phyloP scores from a whole-genome alignment of 805 yeast genomes.

The Yamadazyma scolyti region DNA sequence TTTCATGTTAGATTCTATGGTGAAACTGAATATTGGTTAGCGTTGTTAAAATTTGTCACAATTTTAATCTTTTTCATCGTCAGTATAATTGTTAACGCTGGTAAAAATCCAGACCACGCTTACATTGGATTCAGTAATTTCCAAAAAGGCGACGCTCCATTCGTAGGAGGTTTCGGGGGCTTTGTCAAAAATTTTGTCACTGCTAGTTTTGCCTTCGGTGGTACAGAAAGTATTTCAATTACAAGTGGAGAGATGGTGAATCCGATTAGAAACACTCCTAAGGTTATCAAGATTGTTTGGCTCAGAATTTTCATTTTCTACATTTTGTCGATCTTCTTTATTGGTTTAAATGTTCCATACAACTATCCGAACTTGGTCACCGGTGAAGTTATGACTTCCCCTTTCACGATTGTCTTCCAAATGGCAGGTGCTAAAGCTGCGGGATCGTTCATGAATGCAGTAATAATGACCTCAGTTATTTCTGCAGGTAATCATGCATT shows the following conservation, averaged over 20 bases:
- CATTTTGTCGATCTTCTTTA: constrained; percentile 35
- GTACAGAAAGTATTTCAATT: constrained; percentile 38
- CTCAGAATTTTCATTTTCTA: constrained; percentile 32
- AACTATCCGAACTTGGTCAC: constrained; percentile 30
- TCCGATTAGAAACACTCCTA: constrained; percentile 28
- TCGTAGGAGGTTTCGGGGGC: constrained; percentile 50
- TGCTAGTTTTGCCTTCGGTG: constrained; percentile 52
- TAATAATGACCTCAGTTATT: constrained; percentile 51
- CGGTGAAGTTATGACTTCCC: constrained; percentile 29
- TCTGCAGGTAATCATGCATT: constrained; percentile 55
- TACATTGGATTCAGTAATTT: constrained; percentile 43
- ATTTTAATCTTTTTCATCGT: constrained; percentile 54
- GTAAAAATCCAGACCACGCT: constrained; percentile 46
- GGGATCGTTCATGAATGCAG: constrained; percentile 48
- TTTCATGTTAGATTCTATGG: constrained; percentile 39
- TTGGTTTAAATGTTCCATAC: constrained; percentile 41
- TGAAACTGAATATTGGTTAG: constrained; percentile 38
- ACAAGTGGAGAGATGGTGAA: constrained; percentile 33
- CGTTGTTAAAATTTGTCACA: constrained; percentile 44
- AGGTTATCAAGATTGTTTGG: constrained; percentile 28
- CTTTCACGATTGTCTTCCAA: constrained; percentile 41
- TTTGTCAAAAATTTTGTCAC: constrained; percentile 48
- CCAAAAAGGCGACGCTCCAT: constrained; percentile 49
- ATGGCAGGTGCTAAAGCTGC: constrained; percentile 40
- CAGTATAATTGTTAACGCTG: constrained; percentile 54